phyloP scores from a whole-genome alignment of 116 monocot genomes.

The Cymodocea nodosa region DNA sequence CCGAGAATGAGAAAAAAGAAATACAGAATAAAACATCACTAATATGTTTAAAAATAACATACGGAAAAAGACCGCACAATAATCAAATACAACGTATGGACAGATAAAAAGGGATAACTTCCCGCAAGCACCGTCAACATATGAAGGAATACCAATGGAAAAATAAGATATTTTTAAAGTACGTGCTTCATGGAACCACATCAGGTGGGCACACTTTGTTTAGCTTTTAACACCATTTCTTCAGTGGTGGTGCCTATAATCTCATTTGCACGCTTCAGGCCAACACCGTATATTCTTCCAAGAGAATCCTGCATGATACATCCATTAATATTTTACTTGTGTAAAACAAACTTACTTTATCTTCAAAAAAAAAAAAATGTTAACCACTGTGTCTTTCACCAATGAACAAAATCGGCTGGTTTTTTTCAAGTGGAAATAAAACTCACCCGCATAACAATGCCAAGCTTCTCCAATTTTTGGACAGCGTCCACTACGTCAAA shows the following conservation, averaged over 20 bases:
- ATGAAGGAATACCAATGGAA: not conserved
- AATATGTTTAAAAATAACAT: too few relatives aligned
- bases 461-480: conserved; percentile 75
- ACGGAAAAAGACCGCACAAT: too few relatives aligned
- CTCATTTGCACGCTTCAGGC: conserved; percentile 63
- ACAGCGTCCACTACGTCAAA: conserved; percentile 84
- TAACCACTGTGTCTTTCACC: too few relatives aligned
- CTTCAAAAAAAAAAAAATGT: not conserved
- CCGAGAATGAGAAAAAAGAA: too few relatives aligned
- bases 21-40: too few relatives aligned
- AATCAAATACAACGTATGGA: too few relatives aligned
- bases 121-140: not conserved
- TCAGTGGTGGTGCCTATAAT: conserved; percentile 78
- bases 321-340: not conserved
- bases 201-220: conserved; percentile 6
- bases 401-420: too few relatives aligned
- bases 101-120: too few relatives aligned
- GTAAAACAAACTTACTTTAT: not conserved
- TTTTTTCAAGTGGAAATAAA: not conserved
- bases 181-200: not conserved
- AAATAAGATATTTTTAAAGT: not conserved
- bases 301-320: conserved; percentile 34
- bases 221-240: conserved; percentile 66
- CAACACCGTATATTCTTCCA: conserved; percentile 43
- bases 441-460: conserved; percentile 65